Conservation (phyloP, 257 asterid genomes). For the Lantana camara region DNA sequence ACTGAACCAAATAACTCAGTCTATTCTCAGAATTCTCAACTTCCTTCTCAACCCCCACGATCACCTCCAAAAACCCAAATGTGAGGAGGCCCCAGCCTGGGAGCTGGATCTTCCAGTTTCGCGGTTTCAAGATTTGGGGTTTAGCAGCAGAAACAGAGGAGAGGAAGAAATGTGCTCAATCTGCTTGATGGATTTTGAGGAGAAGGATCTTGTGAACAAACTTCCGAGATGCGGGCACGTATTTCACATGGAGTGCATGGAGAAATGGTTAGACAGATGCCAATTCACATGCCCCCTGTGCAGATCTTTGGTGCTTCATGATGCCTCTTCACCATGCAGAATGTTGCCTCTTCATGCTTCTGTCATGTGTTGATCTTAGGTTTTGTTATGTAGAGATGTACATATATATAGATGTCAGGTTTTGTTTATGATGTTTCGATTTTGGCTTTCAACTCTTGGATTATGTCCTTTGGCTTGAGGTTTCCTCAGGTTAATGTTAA, state of each 20-base stretch:
- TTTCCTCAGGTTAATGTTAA: too few relatives aligned
- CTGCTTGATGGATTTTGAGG: constrained; percentile 55
- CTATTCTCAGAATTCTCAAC: constrained; percentile 16
- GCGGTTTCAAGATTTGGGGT: constrained; percentile 21
- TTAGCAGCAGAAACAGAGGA: constrained; percentile 18
- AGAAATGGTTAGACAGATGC: constrained; percentile 53
- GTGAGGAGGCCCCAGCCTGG: constrained; percentile 16
- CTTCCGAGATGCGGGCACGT: constrained; percentile 55
- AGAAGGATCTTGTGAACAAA: constrained; percentile 49
- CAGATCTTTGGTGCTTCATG: constrained; percentile 44
- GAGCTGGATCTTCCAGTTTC: constrained; percentile 33
- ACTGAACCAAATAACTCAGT: constrained; percentile 25
- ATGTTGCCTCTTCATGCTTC: constrained; percentile 15
- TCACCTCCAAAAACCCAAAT: not conserved
- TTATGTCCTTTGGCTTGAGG: too few relatives aligned
- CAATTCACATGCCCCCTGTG: constrained; percentile 77
- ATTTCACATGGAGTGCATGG: constrained; percentile 64
- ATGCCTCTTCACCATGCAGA: constrained; percentile 37
- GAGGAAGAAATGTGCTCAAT: constrained; percentile 48
- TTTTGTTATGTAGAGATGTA: constrained; percentile 5
- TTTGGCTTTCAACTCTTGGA: too few relatives aligned
- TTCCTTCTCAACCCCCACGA: constrained; percentile 34
- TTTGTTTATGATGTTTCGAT: too few relatives aligned
- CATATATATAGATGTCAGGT: not conserved
- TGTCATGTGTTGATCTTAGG: not conserved